Percentiles rank a stretch among this genome's conserved stretches.
These are phyloP conservation scores for Vitis hybrid DNA, from an alignment of 177 flowering plant genomes.

Conservation along the genomic window DNA sequence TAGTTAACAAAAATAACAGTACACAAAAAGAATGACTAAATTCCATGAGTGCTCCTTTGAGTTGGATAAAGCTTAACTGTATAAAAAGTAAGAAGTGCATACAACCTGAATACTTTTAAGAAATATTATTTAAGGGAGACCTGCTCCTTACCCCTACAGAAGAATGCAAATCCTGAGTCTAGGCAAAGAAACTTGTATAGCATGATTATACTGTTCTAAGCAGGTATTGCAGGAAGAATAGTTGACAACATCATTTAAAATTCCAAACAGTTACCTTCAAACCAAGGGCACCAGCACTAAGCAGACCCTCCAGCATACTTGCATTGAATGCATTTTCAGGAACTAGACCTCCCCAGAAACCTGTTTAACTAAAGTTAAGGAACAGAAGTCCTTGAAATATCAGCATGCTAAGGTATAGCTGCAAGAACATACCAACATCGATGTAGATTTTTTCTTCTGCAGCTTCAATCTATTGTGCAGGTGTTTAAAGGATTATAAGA, in stretches of 20 bases:
- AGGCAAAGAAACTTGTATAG: not conserved
- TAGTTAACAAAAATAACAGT: too few species aligned
- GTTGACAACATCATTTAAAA: not conserved
- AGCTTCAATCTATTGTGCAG: conserved; percentile 55
- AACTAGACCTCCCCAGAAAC: conserved; percentile 99
- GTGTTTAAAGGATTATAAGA: conserved; percentile 7
- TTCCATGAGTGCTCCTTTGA: too few species aligned
- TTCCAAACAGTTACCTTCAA: conserved; percentile 65
- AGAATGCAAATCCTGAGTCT: too few species aligned
- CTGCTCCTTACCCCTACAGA: too few species aligned
- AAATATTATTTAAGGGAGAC: too few species aligned
- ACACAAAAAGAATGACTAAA: too few species aligned
- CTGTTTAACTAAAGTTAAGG: conserved; percentile 32
- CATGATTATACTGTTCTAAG: not conserved
- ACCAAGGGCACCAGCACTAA: conserved; percentile 90
- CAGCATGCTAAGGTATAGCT: conserved; percentile 4
- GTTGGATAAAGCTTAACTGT: too few species aligned
- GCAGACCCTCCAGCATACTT: conserved; percentile 68
- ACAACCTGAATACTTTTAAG: too few species aligned
- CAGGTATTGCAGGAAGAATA: not conserved
- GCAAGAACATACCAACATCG: conserved; percentile 78
- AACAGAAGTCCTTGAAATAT: not conserved
- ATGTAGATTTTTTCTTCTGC: conserved; percentile 67
- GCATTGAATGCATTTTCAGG: conserved; percentile 93
- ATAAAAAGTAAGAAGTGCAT: too few species aligned